These are phyloP conservation scores for Coniella lustricola DNA, from an alignment of 2,329 filamentous ascomycete genomes.

Conservation along the genomic window DNA sequence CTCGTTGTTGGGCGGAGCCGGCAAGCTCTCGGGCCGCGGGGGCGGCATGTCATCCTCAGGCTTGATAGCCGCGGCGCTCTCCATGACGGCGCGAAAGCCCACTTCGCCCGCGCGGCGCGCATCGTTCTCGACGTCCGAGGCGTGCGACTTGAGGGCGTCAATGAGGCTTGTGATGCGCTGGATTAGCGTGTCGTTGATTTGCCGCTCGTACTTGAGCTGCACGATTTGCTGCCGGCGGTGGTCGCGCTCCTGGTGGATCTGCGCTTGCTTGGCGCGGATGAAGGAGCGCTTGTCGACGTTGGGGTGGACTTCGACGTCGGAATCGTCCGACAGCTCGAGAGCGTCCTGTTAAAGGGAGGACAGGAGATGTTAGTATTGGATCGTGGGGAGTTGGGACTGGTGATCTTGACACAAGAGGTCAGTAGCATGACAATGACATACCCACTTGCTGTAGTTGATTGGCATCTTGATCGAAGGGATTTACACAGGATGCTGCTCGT, in stretches of 20 bases:
- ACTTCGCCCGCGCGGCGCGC: slow-evolving; percentile 65
- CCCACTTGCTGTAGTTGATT: slow-evolving; percentile 59
- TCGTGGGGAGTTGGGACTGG: background rate
- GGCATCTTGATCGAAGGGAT: slow-evolving; percentile 39
- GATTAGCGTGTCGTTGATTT: slow-evolving; percentile 87
- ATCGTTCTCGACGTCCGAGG: slow-evolving; percentile 52
- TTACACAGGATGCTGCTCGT: background rate
- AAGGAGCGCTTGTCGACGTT: slow-evolving; percentile 99
- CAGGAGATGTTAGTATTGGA: slow-evolving; percentile 35
- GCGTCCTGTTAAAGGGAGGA: slow-evolving; percentile 53
- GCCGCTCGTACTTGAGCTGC: slow-evolving; percentile 83
- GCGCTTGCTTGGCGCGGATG: slow-evolving; percentile 94
- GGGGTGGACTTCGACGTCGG: slow-evolving; percentile 94
- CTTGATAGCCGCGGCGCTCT: slow-evolving; percentile 59
- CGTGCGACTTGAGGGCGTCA: slow-evolving; percentile 65
- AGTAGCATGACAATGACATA: slow-evolving; percentile 25
- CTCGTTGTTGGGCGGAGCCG: slow-evolving; percentile 56
- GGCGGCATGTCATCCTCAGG: slow-evolving; percentile 69
- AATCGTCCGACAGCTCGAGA: slow-evolving; percentile 95
- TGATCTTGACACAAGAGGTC: background rate
- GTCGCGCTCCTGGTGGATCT: slow-evolving; percentile 87
- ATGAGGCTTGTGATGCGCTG: slow-evolving; percentile 76
- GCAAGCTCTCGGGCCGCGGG: slow-evolving; percentile 69
- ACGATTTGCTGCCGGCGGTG: slow-evolving; percentile 84
- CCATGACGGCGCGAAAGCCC: slow-evolving; percentile 84